Conservation (phyloP, 176 grass and related monocot genomes). For the Triticum timopheevii region DNA sequence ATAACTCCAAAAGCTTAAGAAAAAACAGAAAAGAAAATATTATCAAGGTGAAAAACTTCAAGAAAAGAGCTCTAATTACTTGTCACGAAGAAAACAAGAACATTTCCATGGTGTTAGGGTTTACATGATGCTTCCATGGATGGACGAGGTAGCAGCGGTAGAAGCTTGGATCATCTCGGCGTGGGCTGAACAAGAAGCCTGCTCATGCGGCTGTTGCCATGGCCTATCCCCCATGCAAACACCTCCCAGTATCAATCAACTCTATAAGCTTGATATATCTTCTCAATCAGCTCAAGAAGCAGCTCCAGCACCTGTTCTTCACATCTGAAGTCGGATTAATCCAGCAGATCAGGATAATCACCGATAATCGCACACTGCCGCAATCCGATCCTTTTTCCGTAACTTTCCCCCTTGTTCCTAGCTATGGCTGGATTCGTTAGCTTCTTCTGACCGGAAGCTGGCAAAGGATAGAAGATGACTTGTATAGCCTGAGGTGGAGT, state of each 20-base stretch:
- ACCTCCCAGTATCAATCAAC: slow-evolving; percentile 18
- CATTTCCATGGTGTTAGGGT: slow-evolving; percentile 37
- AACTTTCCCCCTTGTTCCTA: slow-evolving; percentile 17
- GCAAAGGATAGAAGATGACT: slow-evolving; percentile 35
- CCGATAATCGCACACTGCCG: neutral
- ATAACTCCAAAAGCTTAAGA: slow-evolving; percentile 16
- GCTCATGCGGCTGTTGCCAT: slow-evolving; percentile 42
- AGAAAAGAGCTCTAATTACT: neutral
- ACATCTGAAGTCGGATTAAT: neutral
- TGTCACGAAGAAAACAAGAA: neutral
- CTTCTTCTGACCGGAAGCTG: slow-evolving; percentile 40
- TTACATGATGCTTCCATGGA: slow-evolving; percentile 54
- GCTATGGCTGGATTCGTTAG: slow-evolving; percentile 27
- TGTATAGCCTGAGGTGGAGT: slow-evolving; percentile 45
- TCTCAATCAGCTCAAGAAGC: slow-evolving; percentile 19
- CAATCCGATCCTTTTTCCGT: neutral
- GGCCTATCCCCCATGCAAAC: slow-evolving; percentile 53
- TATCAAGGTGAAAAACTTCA: neutral
- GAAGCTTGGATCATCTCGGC: slow-evolving; percentile 42
- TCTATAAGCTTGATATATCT: slow-evolving; percentile 1
- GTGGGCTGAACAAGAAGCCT: slow-evolving; percentile 26
- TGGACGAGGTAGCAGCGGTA: slow-evolving; percentile 26
- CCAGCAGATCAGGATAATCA: neutral
- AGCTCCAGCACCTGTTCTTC: slow-evolving; percentile 29
- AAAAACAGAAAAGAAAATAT: neutral